Evolutionary conservation across 495 filamentous ascomycete genomes (phyloP), one percentile per base, ranked within the genome.

Genomic region (Margaritispora aquatica): DNA sequence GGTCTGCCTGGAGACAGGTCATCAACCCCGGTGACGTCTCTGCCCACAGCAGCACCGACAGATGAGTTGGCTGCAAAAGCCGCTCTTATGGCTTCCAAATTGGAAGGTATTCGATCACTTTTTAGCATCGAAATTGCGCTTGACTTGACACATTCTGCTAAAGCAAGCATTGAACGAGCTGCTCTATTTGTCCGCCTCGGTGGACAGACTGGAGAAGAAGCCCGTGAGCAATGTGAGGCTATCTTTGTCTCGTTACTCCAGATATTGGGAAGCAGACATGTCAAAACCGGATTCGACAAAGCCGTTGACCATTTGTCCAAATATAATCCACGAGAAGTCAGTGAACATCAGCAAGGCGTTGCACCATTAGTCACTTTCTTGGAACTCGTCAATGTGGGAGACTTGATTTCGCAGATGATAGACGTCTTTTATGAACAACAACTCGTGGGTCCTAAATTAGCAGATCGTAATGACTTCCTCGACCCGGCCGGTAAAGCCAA

Each of bases 351-450:
- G 55, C 54, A 64, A 58, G 90, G 89, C 11, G 94, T 97, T 22
- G 89, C 89, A 48, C 95, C 95, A 1, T 79, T 99, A 0, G 89
- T 97, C 13, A 97, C 90, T 5, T 99, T 99, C 66, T 81, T 99
- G 47, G 95, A 99, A 70, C 81, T 99, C 54, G 95, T 97, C 67
- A 97, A 97, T 68, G 92, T 99, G 2, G 95, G 95, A 53, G 95
- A 99, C 71, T 81, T 99, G 19, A 99, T 99, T 61, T 88, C 95
- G 51, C 95, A 99, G 68, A 99, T 99, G 95, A 82, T 99, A 57
- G 95, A 99, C 66, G 92, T 99, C 20, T 99, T 99, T 73, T 99
- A 96, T 71, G 89, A 95, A 70, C 92, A 96, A 68, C 93, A 97
- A 70, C 80, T 99, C 31, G 86, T 90, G 5, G 84, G 83, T 0